A percentile compares a stretch with the other conserved stretches of the same genome.
phyloP scores from a whole-genome alignment of 2,329 filamentous ascomycete genomes.

The Microascus cirrosus region DNA sequence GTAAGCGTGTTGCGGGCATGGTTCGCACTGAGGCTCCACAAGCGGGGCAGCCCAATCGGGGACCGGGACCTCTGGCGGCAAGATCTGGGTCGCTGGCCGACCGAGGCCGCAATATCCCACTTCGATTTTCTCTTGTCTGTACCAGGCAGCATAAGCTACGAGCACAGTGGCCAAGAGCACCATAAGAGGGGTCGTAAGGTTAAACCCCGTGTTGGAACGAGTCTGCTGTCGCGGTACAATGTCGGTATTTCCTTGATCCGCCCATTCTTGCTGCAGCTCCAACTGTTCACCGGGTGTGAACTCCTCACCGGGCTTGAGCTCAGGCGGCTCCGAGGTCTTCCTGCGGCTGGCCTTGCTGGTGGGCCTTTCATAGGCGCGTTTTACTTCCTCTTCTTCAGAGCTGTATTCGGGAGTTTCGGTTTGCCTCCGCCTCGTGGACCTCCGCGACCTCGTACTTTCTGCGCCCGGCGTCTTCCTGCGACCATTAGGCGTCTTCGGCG shows the following conservation, averaged over 20 bases:
- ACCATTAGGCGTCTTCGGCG: constrained; percentile 22
- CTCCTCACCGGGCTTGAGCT: constrained; percentile 68
- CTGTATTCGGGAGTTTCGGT: constrained; percentile 18
- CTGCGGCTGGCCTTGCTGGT: neutral
- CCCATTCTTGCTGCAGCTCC: constrained; percentile 62
- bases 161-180: constrained; percentile 61
- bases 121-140: constrained; percentile 88
- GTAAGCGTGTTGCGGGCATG: constrained; percentile 80
- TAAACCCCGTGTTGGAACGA: constrained; percentile 24
- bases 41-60: constrained; percentile 63
- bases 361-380: neutral
- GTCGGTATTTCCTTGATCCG: constrained; percentile 37
- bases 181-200: constrained; percentile 54
- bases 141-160: constrained; percentile 67
- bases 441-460: constrained; percentile 26
- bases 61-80: constrained; percentile 40
- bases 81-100: constrained; percentile 40
- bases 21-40: constrained; percentile 73
- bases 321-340: constrained; percentile 7
- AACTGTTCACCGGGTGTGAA: constrained; percentile 88
- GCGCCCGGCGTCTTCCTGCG: constrained; percentile 36
- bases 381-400: neutral
- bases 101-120: constrained; percentile 91
- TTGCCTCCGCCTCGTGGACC: constrained; percentile 30
- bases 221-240: constrained; percentile 31